Percentiles rank a stretch among this genome's conserved stretches.
phyloP scores from a whole-genome alignment of 495 filamentous ascomycete species.

The Pseudoneurospora amorphoporcata region DNA sequence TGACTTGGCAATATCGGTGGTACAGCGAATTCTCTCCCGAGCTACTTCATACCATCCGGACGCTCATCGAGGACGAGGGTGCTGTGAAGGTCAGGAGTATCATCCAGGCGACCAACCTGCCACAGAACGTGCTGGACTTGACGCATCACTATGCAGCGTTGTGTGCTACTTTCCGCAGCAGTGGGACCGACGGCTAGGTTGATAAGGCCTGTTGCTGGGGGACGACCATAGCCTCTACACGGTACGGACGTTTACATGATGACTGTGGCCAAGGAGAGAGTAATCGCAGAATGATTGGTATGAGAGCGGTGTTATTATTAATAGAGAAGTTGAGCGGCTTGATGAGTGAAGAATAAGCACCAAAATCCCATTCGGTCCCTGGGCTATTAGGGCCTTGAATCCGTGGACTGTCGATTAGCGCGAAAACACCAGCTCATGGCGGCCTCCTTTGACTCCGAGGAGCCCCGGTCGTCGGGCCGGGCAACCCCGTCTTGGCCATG shows the following conservation, averaged over 20 bases:
- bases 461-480: not conserved
- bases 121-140: slow-evolving; percentile 84
- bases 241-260: not conserved
- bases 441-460: not conserved
- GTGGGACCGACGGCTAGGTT: slow-evolving; percentile 72
- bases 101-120: slow-evolving; percentile 87
- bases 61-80: slow-evolving; percentile 92
- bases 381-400: not conserved
- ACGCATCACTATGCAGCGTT: slow-evolving; percentile 94
- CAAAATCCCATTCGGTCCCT: not conserved
- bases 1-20: slow-evolving; percentile 98
- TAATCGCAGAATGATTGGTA: not conserved
- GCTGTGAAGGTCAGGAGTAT: slow-evolving; percentile 96
- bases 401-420: not conserved
- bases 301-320: not conserved
- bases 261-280: not conserved
- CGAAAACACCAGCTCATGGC: not conserved
- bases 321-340: not conserved
- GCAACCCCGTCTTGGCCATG: not conserved
- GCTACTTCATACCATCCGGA: slow-evolving; percentile 74
- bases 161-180: slow-evolving; percentile 89
- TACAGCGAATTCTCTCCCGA: slow-evolving; percentile 98
- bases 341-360: not conserved
- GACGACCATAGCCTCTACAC: not conserved
- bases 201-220: not conserved